These are phyloP conservation scores for Phytopythium montanum DNA, from an alignment of 352 stramenopile species.

Conservation along the genomic window DNA sequence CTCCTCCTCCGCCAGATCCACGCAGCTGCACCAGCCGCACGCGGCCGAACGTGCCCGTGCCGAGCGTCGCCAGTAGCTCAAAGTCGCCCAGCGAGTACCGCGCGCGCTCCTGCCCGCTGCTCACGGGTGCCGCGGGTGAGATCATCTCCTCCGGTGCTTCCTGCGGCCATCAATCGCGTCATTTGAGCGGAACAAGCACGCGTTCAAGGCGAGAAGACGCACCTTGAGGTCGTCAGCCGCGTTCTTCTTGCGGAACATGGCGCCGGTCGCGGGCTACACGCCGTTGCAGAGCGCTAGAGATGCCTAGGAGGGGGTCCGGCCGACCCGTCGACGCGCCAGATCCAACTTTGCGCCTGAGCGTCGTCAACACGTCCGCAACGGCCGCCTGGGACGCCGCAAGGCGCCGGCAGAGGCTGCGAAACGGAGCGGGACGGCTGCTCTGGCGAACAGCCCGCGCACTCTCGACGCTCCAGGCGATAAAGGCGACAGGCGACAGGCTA, in stretches of 20 bases:
- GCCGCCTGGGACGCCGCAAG: no score
- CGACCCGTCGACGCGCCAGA: no score
- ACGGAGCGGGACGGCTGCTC: no score
- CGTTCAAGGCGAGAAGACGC: not conserved
- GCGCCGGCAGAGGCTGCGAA: no score
- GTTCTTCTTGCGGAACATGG: conserved; percentile 45
- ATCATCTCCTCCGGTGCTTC: conserved; percentile 47
- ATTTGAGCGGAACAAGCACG: not conserved
- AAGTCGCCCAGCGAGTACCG: conserved; percentile 68
- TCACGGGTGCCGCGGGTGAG: conserved; percentile 43
- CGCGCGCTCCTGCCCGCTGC: conserved; percentile 20
- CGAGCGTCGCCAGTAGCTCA: conserved; percentile 72
- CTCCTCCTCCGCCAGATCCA: conserved; percentile 18
- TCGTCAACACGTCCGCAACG: no score
- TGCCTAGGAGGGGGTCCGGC: no score
- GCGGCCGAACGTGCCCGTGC: conserved; percentile 87
- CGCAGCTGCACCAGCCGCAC: conserved; percentile 82
- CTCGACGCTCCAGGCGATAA: no score
- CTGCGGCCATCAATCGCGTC: conserved; percentile 6
- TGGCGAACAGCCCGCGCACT: no score
- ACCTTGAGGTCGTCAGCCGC: conserved; percentile 28
- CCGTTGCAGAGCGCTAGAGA: not conserved
- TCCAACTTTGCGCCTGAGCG: no score
- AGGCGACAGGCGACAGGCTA: no score
- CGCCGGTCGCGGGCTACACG: not conserved